Percentiles rank a stretch among this genome's conserved stretches.
Conservation (phyloP, 2,329 filamentous ascomycete genomes). For the Apiospora marii region DNA sequence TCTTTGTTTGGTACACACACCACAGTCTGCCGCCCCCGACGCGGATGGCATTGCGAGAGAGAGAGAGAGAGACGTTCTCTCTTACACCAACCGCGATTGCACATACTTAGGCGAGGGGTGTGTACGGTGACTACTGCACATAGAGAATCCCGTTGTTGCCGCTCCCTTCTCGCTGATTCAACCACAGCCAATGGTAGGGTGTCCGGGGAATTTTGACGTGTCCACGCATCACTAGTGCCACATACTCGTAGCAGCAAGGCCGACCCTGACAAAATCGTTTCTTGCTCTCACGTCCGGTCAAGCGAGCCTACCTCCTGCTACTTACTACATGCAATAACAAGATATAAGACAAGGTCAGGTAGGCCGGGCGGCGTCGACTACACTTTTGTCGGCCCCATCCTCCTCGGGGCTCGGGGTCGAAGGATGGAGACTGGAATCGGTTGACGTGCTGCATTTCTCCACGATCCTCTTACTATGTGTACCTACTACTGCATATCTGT, state of each 20-base stretch:
- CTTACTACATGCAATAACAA: not conserved
- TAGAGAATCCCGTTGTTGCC: slow-evolving; percentile 3
- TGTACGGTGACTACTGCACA: slow-evolving; percentile 17
- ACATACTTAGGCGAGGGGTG: slow-evolving; percentile 10
- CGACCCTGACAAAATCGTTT: slow-evolving; percentile 1
- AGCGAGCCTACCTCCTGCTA: not conserved
- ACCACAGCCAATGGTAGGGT: slow-evolving; percentile 14
- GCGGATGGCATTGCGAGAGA: not conserved
- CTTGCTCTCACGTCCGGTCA: not conserved
- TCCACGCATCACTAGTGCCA: slow-evolving; percentile 26
- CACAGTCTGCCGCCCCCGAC: not conserved
- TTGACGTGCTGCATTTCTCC: not conserved
- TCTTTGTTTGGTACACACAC: not conserved
- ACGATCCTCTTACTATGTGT: not conserved
- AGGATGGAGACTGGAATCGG: not conserved
- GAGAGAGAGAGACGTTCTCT: not conserved
- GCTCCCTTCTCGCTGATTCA: slow-evolving; percentile 15
- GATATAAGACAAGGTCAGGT: not conserved
- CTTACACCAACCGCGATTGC: slow-evolving; percentile 3
- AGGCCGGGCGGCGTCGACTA: not conserved
- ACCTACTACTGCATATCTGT: not conserved
- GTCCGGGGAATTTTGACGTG: slow-evolving; percentile 27
- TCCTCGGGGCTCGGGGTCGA: not conserved
- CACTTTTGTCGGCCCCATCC: not conserved
- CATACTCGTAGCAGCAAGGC: not conserved